Conservation (phyloP, 106 monocot species). For the Agapanthus africanus region DNA sequence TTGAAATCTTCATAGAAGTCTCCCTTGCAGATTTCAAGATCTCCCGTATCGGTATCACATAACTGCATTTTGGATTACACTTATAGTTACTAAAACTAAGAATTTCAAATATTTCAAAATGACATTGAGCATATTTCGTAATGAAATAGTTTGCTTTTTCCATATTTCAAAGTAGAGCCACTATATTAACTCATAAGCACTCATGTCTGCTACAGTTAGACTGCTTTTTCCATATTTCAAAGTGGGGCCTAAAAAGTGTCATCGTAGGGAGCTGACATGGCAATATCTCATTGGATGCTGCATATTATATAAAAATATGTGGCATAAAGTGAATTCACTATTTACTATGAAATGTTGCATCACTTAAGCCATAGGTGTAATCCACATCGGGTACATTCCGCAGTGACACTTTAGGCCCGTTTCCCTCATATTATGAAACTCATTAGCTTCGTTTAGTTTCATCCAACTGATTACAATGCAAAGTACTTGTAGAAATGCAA, state of each 20-base stretch:
- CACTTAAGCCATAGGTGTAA: neutral
- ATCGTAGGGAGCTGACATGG: no score
- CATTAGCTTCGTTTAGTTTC: neutral
- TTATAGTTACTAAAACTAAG: neutral
- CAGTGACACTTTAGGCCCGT: neutral
- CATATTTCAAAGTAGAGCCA: neutral
- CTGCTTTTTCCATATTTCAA: no score
- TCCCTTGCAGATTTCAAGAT: constrained; percentile 28
- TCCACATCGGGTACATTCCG: neutral
- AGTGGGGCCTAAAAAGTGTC: no score
- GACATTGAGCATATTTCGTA: neutral
- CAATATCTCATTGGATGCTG: no score
- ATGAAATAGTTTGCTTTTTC: neutral
- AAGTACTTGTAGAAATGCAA: neutral
- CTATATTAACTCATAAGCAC: neutral
- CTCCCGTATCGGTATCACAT: constrained; percentile 18
- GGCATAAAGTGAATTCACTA: no score
- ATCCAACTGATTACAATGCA: neutral
- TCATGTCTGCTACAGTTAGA: neutral
- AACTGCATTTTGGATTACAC: constrained; percentile 21
- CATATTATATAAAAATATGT: no score
- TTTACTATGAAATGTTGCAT: no score
- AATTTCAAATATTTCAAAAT: neutral
- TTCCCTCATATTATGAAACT: neutral
- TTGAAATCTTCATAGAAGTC: constrained; percentile 34